Percentiles rank a stretch among this genome's conserved stretches.
Conservation (phyloP, 1,284 basidiomycete species). For the Ganoderma leucocontextum region DNA sequence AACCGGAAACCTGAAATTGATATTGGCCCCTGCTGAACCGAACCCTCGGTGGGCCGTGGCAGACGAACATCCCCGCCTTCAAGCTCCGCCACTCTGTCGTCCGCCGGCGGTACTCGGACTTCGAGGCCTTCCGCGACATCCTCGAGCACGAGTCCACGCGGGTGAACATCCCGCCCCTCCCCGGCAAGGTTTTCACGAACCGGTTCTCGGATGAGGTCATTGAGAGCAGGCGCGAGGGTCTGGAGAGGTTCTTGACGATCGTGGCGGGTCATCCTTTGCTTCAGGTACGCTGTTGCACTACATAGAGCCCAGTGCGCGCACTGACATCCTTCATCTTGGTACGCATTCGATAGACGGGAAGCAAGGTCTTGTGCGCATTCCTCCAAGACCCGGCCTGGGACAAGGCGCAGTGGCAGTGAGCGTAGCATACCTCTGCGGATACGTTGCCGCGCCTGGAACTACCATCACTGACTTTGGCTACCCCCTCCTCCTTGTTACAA, state of each 20-base stretch:
- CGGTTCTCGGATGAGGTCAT: conserved; percentile 99
- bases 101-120: conserved; percentile 96
- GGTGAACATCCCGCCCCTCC: conserved; percentile 96
- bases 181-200: conserved; percentile 96
- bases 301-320: background rate
- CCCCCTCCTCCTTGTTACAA: background rate
- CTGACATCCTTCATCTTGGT: background rate
- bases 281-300: conserved; percentile 66
- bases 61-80: conserved; percentile 99
- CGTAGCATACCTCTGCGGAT: background rate
- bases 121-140: conserved; percentile 98
- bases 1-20: background rate
- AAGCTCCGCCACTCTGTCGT: conserved; percentile 96
- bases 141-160: conserved; percentile 96
- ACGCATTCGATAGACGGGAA: conserved; percentile 80
- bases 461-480: conserved; percentile 5
- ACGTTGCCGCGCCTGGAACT: background rate
- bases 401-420: conserved; percentile 68
- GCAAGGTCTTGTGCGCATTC: conserved; percentile 97
- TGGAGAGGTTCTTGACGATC: conserved; percentile 95
- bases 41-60: conserved; percentile 9
- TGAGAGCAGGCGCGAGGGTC: conserved; percentile 89
- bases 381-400: conserved; percentile 92
- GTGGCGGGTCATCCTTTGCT: conserved; percentile 97
- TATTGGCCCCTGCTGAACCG: conserved; percentile 2